These are phyloP conservation scores for Pichia kudriavzevii DNA, from an alignment of 1,139 yeast genomes.

Conservation along the genomic window DNA sequence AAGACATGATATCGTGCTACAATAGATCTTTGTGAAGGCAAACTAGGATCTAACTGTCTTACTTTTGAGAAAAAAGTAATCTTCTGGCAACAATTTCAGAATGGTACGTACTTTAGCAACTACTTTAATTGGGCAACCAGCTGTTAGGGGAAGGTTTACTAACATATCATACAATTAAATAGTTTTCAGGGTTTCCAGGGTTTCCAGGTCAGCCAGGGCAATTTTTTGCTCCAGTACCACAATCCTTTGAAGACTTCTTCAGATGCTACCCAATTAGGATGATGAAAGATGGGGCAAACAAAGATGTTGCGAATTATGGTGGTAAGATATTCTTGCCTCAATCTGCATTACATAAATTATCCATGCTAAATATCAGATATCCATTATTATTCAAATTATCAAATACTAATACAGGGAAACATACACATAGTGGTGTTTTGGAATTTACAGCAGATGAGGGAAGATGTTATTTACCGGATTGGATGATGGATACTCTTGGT, in stretches of 20 bases:
- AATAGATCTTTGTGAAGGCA: no score
- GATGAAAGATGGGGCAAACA: conserved; percentile 78
- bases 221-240: conserved; percentile 18
- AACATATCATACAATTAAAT: no score
- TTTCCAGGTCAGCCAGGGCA: conserved; percentile 17
- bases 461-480: conserved; percentile 84
- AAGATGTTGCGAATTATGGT: conserved; percentile 85
- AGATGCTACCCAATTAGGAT: conserved; percentile 86
- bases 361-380: conserved; percentile 74
- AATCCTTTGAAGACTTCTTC: conserved; percentile 65
- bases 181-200: conserved; percentile 32
- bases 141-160: no score
- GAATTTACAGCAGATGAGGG: conserved; percentile 98
- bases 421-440: conserved; percentile 87
- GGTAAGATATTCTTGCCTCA: conserved; percentile 95
- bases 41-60: no score
- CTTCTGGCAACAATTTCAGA: no score
- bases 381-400: conserved; percentile 88
- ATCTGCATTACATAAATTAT: conserved; percentile 79
- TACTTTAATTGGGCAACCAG: no score
- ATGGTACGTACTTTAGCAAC: conserved; percentile 3
- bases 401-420: conserved; percentile 55
- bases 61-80: no score
- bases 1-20: no score
- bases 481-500: conserved; percentile 85